Evolutionary conservation across 805 yeast genomes (phyloP), one percentile per base, ranked within the genome.

Genomic region (Wickerhamiella vanderwaltii): DNA sequence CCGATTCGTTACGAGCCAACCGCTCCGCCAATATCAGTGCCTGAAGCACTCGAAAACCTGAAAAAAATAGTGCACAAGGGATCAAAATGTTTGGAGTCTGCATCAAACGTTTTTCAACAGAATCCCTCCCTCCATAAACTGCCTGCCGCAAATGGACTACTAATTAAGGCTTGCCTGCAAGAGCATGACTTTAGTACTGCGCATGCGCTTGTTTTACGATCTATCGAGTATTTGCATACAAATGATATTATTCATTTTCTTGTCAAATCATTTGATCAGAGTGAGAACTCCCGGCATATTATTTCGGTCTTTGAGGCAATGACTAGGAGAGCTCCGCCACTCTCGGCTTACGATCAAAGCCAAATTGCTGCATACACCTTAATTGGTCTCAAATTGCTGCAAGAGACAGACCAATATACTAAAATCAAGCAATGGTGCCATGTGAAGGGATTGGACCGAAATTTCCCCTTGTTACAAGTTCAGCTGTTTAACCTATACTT

Each of bases 141-240:
- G 17, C 38, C 34, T 11, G 35, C 17, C n/a, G 34, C 39, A 17
- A 28, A 23, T 5, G 29, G 22, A 9, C 35, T 30, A 1, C 23
- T 51, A n/a, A 9, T 50, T 5, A 42, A 46, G 20, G 26, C 37
- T 22, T 46, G 44, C 39, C 45, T 51, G 25, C 44, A 43, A 31
- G 39, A 37, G 40, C 36, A 35, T 33, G 55, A 51, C 33, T 51
- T 49, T 32, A 38, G 45, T 6, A 32, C 49, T 1, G 54, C 55
- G 5, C 43, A 39, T 29, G 52, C 54, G 6, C 17, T 50, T 6
- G 41, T 51, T 11, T 12, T 39, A 13, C 45, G 46, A 22, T 24
- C 41, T 1, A 29, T 44, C 3, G 43, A 37, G 12, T 28, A 35
- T 12, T 39, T 49, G 3, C 44, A 40, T 2, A 39, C 35, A 6